Base-by-base conservation (phyloP, 139 green algal genomes). In the Eudorina sp. region DNA sequence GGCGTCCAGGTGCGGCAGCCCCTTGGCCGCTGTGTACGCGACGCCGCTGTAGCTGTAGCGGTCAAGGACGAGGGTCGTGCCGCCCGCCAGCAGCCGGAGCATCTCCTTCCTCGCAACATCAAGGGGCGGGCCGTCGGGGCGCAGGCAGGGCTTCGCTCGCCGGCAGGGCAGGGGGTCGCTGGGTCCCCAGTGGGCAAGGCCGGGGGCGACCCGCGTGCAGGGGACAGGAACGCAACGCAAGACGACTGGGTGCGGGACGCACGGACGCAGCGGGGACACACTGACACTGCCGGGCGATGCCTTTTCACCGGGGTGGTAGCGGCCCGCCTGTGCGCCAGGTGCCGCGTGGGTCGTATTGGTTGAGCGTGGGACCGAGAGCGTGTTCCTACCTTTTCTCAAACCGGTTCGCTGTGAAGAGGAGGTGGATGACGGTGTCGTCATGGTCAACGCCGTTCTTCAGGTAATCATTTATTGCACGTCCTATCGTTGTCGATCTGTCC, bases 341-440 rank as follows among this genome's bases (percentile, higher is more conserved):
- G n/a, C n/a, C n/a, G n/a, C n/a, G n/a, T n/a, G n/a, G n/a, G n/a
- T n/a, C n/a, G n/a, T n/a, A n/a, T n/a, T n/a, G n/a, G n/a, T n/a
- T n/a, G n/a, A n/a, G n/a, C n/a, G n/a, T n/a, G n/a, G n/a, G n/a
- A n/a, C n/a, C n/a, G n/a, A n/a, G n/a, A n/a, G n/a, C n/a, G n/a
- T n/a, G n/a, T n/a, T n/a, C n/a, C n/a, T n/a, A 96, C 95, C 93
- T 92, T 84, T 99, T 99, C 91, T 99, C 98, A 91, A 94, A 97
- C 29, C 98, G 89, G 85, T 99, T 99, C 23, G 95, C 96, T 6
- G 95, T 95, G 90, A 99, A 99, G 8, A 99, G 92, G 31, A 99
- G 90, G 85, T 99, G 98, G 0, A 99, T 90, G 0, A 90, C 90
- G 1, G 68, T 90, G 80, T 98, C 96, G 60, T 99, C 92, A 40